Conservation (phyloP, 1,284 basidiomycete genomes). For the Pseudozyma sp. region DNA sequence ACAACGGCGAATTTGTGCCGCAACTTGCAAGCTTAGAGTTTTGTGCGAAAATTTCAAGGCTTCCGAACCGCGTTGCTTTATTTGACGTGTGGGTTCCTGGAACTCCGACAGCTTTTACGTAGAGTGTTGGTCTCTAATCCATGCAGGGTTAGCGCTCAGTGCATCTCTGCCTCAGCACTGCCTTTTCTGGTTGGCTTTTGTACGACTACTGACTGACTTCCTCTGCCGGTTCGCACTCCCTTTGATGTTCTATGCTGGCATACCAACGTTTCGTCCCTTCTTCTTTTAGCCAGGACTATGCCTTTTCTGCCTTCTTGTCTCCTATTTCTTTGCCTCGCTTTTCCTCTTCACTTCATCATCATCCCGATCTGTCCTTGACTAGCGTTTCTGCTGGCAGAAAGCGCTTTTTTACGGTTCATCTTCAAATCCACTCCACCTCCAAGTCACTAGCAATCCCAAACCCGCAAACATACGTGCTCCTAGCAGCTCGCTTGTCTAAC, state of each 20-base stretch:
- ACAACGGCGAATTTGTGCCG: no score
- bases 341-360: background rate
- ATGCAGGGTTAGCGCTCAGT: background rate
- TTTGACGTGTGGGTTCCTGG: slow-evolving; percentile 4
- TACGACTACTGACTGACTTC: no score
- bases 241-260: no score
- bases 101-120: slow-evolving; percentile 19
- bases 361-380: background rate
- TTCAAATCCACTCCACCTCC: no score
- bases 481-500: background rate
- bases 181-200: background rate
- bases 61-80: slow-evolving; percentile 1
- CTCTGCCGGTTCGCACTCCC: no score
- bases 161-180: no score
- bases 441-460: no score
- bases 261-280: no score
- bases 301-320: background rate
- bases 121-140: slow-evolving; percentile 12
- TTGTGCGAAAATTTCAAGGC: slow-evolving; percentile 1
- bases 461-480: no score
- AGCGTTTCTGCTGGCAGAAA: slow-evolving; percentile 8
- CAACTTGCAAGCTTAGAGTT: background rate
- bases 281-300: no score
- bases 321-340: background rate
- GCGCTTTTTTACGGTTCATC: background rate